Evolutionary conservation across 208 protist species (phyloP).

Genomic region (Trypanosomatidae sp.): DNA sequence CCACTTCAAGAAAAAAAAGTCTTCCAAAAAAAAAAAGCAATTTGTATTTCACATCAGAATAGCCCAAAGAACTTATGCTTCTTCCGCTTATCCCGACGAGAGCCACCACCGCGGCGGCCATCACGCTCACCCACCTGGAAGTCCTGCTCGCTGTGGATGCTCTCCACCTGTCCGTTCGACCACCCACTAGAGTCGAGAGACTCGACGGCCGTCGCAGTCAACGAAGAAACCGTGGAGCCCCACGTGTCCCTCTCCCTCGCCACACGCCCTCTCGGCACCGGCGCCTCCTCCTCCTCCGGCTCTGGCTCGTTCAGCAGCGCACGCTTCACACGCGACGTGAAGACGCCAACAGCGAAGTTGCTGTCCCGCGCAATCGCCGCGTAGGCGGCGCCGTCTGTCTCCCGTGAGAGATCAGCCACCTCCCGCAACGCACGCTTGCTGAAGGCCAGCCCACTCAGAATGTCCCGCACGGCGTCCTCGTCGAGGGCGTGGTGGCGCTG

Average conservation of each 20-base stretch:
- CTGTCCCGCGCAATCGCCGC: constrained; percentile 10
- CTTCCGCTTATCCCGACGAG: not conserved
- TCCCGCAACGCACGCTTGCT: constrained; percentile 44
- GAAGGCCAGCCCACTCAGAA: constrained; percentile 53
- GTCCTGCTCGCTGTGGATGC: constrained; percentile 7
- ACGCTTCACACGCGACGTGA: constrained; percentile 14
- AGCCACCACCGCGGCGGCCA: not conserved
- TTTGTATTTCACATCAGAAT: too few relatives aligned
- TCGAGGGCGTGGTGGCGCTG: constrained; percentile 27
- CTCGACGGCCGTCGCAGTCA: not conserved
- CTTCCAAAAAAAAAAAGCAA: too few relatives aligned
- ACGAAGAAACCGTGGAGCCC: too few relatives aligned
- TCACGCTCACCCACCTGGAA: too few relatives aligned
- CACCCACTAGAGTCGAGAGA: not conserved
- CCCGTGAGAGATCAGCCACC: constrained; percentile 20
- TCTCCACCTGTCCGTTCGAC: constrained; percentile 12
- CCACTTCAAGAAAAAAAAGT: too few relatives aligned
- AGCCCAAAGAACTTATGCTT: too few relatives aligned
- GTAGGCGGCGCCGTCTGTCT: constrained; percentile 9
- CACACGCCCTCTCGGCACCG: not conserved
- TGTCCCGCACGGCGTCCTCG: constrained; percentile 46
- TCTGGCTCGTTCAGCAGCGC: not conserved
- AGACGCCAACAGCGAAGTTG: constrained; percentile 17
- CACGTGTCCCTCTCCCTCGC: constrained; percentile 4
- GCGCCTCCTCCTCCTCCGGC: not conserved